Base-by-base conservation (phyloP, 345 rosid species). In the Populus alba region DNA sequence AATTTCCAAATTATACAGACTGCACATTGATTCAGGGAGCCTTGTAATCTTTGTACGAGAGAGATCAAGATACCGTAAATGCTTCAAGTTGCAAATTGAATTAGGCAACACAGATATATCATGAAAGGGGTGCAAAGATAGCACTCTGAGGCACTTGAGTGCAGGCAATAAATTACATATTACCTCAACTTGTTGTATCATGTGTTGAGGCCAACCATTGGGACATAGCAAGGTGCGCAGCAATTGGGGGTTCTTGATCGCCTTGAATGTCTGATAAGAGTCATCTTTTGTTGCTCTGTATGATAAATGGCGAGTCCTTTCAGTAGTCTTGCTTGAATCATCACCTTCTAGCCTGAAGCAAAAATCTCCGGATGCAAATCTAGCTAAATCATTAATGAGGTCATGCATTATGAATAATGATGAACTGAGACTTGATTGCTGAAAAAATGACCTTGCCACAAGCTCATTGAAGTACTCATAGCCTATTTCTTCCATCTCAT, bases 351-450 rank as follows among this genome's bases (percentile, higher is more conserved):
- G 41, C 35, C 18, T 67, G 41, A 31, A 67, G 70, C 70, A 67
- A 33, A 67, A 67, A 2, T 63, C 79, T 62, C 83, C 79, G 13
- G 79, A 47, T 70, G 75, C 71, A 47, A 47, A 75, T 62, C n/a
- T 29, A 35, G 76, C 76, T 20, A 80, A 75, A 18, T 80, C 83
- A 49, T 75, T 63, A 33, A 71, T 35, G 61, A 75, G 76, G 47
- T 70, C 68, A 53, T 75, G 79, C 83, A 80, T 71, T 16, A 6
- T 15, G 17, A n/a, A 9, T 0, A 74, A 75, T 70, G 29, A 13
- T 25, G 18, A 43, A 38, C 25, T 5, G 29, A 0, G 4, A 4
- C 47, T 22, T 17, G n/a, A 29, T 27, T n/a, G 27, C 37, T 25
- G 59, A 10, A 75, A 70, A 29, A 80, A 71, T 8, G 79, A 80